These are phyloP conservation scores for Scleroderma citrinum DNA, from an alignment of 768 basidiomycete species.

Conservation along the genomic window DNA sequence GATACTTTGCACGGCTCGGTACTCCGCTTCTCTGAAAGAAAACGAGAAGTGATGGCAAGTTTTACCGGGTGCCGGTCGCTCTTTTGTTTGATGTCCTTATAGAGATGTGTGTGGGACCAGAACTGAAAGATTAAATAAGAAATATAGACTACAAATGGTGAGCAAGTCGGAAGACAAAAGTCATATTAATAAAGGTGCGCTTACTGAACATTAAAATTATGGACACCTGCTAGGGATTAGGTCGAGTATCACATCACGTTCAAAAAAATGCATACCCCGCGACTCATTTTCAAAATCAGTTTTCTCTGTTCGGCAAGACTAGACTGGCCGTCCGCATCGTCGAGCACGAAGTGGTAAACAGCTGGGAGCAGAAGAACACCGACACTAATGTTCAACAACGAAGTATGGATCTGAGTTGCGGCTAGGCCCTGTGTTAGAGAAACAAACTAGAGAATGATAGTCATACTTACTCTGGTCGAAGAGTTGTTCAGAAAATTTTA, in stretches of 20 bases:
- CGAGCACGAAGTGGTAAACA: constrained; percentile 63
- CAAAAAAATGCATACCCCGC: constrained; percentile 34
- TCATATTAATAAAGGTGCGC: constrained; percentile 11
- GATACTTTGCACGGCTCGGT: constrained; percentile 12
- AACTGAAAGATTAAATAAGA: constrained; percentile 51
- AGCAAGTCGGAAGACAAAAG: background rate
- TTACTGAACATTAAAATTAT: constrained; percentile 48
- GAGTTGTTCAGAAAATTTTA: constrained; percentile 73
- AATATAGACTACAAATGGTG: constrained; percentile 38
- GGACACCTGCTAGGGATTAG: constrained; percentile 32
- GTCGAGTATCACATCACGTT: constrained; percentile 1
- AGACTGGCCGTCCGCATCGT: constrained; percentile 16
- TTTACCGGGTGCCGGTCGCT: constrained; percentile 34
- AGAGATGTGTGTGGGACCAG: constrained; percentile 50
- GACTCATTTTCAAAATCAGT: constrained; percentile 46
- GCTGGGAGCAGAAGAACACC: constrained; percentile 75
- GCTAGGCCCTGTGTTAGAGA: constrained; percentile 24
- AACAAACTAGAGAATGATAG: background rate
- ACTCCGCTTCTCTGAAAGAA: constrained; percentile 24
- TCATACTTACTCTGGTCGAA: constrained; percentile 59
- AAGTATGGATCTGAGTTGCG: constrained; percentile 68
- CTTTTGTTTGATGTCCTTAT: constrained; percentile 42
- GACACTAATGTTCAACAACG: constrained; percentile 71
- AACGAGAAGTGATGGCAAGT: constrained; percentile 25
- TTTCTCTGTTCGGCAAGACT: constrained; percentile 28